phyloP scores from a whole-genome alignment of 2,329 filamentous ascomycete genomes.

The Nigrograna mackinnonii region DNA sequence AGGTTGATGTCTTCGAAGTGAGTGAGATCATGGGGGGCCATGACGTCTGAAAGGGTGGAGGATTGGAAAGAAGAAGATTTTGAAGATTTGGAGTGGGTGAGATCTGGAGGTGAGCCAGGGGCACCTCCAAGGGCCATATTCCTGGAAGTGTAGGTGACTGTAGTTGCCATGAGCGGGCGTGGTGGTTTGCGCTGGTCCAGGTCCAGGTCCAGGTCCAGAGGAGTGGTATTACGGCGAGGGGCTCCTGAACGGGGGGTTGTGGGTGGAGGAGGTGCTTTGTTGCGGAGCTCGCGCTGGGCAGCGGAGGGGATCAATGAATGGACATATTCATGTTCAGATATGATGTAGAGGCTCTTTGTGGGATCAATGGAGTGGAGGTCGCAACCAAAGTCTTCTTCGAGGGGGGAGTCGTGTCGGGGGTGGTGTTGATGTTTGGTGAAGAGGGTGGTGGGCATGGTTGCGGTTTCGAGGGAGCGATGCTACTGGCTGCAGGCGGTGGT shows the following conservation, averaged over 20 bases:
- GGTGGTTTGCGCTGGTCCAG: constrained; percentile 21
- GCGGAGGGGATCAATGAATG: constrained; percentile 32
- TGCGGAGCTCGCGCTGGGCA: constrained; percentile 26
- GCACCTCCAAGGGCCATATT: constrained; percentile 43
- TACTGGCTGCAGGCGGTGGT: too few relatives aligned
- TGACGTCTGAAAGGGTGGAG: constrained; percentile 69
- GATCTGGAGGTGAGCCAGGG: constrained; percentile 74
- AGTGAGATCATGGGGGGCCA: constrained; percentile 66
- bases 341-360: constrained; percentile 31
- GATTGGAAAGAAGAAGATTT: constrained; percentile 90
- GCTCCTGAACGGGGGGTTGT: constrained; percentile 3
- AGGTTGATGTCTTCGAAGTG: constrained; percentile 95
- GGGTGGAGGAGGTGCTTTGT: constrained; percentile 10
- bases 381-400: too few relatives aligned
- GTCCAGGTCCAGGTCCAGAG: constrained; percentile 8
- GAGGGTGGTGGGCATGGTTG: constrained; percentile 29
- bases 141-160: constrained; percentile 28
- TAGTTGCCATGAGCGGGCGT: constrained; percentile 41
- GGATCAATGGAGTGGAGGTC: constrained; percentile 25
- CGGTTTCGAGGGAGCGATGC: constrained; percentile 13
- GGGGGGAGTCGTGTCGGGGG: constrained; percentile 10
- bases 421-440: constrained; percentile 23
- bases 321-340: constrained; percentile 41
- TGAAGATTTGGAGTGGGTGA: constrained; percentile 84
- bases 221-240: constrained; percentile 27